Base-by-base conservation (phyloP, 2,329 filamentous ascomycete genomes). In the Boeremia lycopersici region DNA sequence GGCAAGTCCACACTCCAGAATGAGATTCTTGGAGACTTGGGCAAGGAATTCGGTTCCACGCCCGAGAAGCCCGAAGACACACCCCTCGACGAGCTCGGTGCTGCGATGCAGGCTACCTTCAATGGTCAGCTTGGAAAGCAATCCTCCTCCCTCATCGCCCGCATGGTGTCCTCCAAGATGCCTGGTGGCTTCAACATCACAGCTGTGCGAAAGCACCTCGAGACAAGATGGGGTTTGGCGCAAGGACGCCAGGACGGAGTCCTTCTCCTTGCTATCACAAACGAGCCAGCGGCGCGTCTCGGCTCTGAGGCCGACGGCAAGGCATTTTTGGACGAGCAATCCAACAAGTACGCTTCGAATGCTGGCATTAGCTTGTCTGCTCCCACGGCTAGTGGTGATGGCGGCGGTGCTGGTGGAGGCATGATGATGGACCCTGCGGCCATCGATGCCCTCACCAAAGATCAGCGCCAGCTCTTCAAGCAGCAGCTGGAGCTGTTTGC, bases 341-440 rank as follows among this genome's bases (percentile, higher is more conserved):
- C 91, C 28, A 90, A 96, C 70, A 96, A 96, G 75, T 98, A 98
- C 74, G 93, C 95, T 45, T 78, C 86, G 26, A 87, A 86, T 58
- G 88, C 90, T 40, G 95, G 95, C 57, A 87, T 99, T 76, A 96
- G 82, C 74, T 80, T 99, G 56, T 89, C 92, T 5, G 86, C 89
- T 6, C 87, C 89, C 26, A 72, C 80, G 17, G 84, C 90, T 25
- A 85, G 89, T 46, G 89, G 88, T 57, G 91, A 91, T 61, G 85
- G 84, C 57, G 89, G 86, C 49, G 88, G 82, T 50, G 89, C 84
- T 57, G 85, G 82, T 53, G 89, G 85, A 62, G 93, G 93, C 73
- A 98, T 99, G 95, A 96, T 99, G 91, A 98, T 99, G 93, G 95
- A 99, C 70, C 95, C 95, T 8, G 95, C 93, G 34, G 95, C 95